phyloP scores from a whole-genome alignment of 163 green algal species.

The Prototheca stagnorum region DNA sequence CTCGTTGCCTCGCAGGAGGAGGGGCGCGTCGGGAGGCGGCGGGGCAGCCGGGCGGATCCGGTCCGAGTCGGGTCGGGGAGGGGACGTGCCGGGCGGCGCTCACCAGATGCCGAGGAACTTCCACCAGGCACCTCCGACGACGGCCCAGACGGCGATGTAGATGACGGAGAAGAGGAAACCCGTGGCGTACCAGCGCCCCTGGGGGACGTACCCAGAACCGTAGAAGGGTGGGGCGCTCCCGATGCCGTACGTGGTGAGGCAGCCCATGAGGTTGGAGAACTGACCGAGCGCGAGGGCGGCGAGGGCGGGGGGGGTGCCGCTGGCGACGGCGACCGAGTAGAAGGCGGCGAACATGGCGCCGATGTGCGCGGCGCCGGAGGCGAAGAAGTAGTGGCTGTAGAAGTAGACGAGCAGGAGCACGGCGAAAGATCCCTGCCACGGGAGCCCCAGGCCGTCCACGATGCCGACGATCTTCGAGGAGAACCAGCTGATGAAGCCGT shows the following conservation, averaged over 20 bases:
- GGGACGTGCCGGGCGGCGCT: too few species aligned
- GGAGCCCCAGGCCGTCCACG: slow-evolving; percentile 66
- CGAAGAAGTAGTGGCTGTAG: slow-evolving; percentile 99
- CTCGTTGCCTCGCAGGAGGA: too few species aligned
- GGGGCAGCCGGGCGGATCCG: too few species aligned
- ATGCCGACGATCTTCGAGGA: slow-evolving; percentile 59
- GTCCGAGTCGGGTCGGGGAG: too few species aligned
- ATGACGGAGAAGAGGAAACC: slow-evolving; percentile 84
- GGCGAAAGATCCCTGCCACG: slow-evolving; percentile 85
- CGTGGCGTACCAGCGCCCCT: slow-evolving; percentile 82
- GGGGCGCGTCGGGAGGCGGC: too few species aligned
- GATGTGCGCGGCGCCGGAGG: slow-evolving; percentile 92
- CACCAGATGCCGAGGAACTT: slow-evolving; percentile 71
- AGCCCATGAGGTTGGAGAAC: slow-evolving; percentile 97
- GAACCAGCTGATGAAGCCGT: slow-evolving; percentile 94
- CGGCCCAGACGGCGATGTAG: slow-evolving; percentile 86
- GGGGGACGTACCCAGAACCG: slow-evolving; percentile 76
- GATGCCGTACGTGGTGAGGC: slow-evolving; percentile 97
- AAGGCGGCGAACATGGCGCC: slow-evolving; percentile 99
- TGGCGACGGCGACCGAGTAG: slow-evolving; percentile 83
- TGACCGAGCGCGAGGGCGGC: slow-evolving; percentile 76
- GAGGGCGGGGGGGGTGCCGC: slow-evolving; percentile 71
- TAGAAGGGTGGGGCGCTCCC: slow-evolving; percentile 93
- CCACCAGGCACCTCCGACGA: slow-evolving; percentile 76
- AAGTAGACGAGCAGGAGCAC: slow-evolving; percentile 93